Evolutionary conservation across 352 stramenopile genomes (phyloP).

Genomic region (Pythium vanterpoolii): DNA sequence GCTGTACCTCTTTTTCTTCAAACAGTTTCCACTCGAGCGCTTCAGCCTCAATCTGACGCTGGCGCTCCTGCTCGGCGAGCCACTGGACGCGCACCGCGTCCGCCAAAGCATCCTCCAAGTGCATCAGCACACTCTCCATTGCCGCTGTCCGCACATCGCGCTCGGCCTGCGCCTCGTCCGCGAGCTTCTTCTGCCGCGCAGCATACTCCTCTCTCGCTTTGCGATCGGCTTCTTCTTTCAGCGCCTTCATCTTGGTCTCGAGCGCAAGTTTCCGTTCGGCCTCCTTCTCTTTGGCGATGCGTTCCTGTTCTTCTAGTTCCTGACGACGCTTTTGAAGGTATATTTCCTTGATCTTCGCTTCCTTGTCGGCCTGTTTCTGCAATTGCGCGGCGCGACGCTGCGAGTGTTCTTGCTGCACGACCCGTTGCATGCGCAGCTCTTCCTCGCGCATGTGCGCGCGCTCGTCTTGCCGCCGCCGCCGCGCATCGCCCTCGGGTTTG

Average conservation of each 20-base stretch:
- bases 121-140: constrained; percentile 40
- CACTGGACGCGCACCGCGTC: constrained; percentile 32
- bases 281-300: constrained; percentile 43
- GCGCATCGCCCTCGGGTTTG: constrained; percentile 44
- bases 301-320: constrained; percentile 41
- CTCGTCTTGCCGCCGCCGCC: constrained; percentile 49
- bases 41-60: constrained; percentile 50
- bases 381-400: constrained; percentile 26
- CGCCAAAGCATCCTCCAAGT: constrained; percentile 47
- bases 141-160: constrained; percentile 32
- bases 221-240: constrained; percentile 61
- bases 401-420: constrained; percentile 40
- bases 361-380: constrained; percentile 41
- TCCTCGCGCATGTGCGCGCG: constrained; percentile 55
- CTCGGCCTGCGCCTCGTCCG: constrained; percentile 32
- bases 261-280: constrained; percentile 31
- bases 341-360: constrained; percentile 41
- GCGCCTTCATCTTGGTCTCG: constrained; percentile 52
- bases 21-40: constrained; percentile 60
- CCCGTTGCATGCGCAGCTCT: constrained; percentile 40
- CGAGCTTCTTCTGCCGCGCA: constrained; percentile 33
- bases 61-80: constrained; percentile 36
- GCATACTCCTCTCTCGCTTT: constrained; percentile 50
- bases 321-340: constrained; percentile 48
- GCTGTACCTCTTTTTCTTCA: constrained; percentile 45